A percentile compares a stretch with the other conserved stretches of the same genome.
Conservation (phyloP, 148 eudicot species). For the Bassia scoparia region DNA sequence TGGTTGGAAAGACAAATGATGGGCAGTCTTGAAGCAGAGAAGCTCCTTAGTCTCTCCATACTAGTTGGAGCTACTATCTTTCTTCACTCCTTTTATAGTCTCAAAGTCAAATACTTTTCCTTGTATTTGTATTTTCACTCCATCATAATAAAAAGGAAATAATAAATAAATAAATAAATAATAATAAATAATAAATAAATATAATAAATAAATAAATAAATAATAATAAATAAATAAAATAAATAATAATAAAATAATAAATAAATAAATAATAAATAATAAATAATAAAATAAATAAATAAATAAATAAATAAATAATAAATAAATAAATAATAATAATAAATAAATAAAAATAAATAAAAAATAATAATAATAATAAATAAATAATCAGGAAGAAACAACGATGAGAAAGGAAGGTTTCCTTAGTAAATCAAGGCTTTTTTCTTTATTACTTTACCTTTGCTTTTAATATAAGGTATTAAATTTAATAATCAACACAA, state of each 20-base stretch:
- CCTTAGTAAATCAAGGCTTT: slow-evolving; percentile 20
- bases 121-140: too few relatives aligned
- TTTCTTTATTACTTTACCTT: slow-evolving; percentile 20
- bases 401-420: slow-evolving; percentile 5
- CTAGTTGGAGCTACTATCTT: not conserved
- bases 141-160: too few relatives aligned
- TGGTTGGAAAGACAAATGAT: slow-evolving; percentile 22
- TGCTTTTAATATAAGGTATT: slow-evolving; percentile 14
- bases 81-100: slow-evolving; percentile 20
- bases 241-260: too few relatives aligned
- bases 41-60: slow-evolving; percentile 29
- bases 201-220: too few relatives aligned
- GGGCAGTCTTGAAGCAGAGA: slow-evolving; percentile 31
- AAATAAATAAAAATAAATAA: too few relatives aligned
- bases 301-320: too few relatives aligned
- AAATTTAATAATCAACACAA: not conserved
- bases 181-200: too few relatives aligned
- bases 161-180: too few relatives aligned
- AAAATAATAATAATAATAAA: not conserved
- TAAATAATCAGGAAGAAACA: slow-evolving; percentile 4
- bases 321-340: too few relatives aligned
- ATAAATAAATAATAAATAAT: too few relatives aligned
- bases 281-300: too few relatives aligned
- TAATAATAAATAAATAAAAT: too few relatives aligned
- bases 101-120: slow-evolving; percentile 27